phyloP scores from a whole-genome alignment of 2,329 filamentous ascomycete genomes.

The Diaporthe sp. region DNA sequence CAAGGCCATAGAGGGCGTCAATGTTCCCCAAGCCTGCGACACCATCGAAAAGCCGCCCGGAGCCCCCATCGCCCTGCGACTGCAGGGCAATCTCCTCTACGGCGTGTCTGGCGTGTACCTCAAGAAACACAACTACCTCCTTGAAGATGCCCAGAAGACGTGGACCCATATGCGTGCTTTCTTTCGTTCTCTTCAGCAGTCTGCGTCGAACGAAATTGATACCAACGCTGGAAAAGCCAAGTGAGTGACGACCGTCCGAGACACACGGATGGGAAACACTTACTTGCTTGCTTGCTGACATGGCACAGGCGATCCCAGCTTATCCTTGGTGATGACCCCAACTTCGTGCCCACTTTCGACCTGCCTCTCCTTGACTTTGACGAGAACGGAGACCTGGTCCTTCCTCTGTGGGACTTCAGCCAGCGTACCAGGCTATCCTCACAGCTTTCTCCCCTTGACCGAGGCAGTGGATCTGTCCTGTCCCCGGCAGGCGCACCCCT shows the following conservation, averaged over 20 bases:
- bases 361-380: constrained; percentile 69
- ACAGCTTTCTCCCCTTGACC: constrained; percentile 59
- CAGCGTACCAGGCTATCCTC: constrained; percentile 56
- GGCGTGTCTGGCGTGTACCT: constrained; percentile 87
- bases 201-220: constrained; percentile 70
- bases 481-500: constrained; percentile 45
- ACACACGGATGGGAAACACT: too few species aligned
- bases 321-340: constrained; percentile 83
- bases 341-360: constrained; percentile 77
- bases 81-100: constrained; percentile 90
- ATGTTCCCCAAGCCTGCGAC: constrained; percentile 87
- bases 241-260: constrained; percentile 61
- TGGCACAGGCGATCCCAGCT: constrained; percentile 77
- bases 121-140: constrained; percentile 89
- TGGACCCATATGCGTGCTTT: constrained; percentile 80
- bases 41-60: constrained; percentile 84
- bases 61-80: constrained; percentile 87
- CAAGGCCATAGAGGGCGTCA: constrained; percentile 89
- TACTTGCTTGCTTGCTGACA: constrained; percentile 33
- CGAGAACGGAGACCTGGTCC: constrained; percentile 49
- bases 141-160: constrained; percentile 82
- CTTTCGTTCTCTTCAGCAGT: constrained; percentile 64
- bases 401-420: constrained; percentile 46
- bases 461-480: constrained; percentile 47
- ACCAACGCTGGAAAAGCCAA: constrained; percentile 77